Conservation (phyloP, 1,139 yeast genomes). For the Geotrichum citri-aurantii region DNA sequence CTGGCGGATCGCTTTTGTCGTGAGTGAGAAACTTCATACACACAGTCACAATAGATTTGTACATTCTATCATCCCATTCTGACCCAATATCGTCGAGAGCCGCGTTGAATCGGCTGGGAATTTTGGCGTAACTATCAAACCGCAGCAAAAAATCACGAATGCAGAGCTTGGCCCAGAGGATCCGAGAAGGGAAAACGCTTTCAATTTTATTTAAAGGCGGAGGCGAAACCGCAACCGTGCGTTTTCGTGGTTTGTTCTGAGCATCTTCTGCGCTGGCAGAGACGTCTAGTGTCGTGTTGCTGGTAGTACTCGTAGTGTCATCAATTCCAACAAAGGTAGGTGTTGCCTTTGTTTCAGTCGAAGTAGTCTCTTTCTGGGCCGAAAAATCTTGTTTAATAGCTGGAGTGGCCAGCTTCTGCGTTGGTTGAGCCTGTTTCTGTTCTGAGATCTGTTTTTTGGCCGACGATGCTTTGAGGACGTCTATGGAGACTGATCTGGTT, state of each 20-base stretch:
- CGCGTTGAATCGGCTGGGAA: conserved; percentile 33
- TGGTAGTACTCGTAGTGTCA: not conserved
- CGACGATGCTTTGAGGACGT: not conserved
- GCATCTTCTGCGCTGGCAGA: not conserved
- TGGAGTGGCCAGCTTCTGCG: not conserved
- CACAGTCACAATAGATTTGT: conserved; percentile 34
- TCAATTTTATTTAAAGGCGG: conserved; percentile 26
- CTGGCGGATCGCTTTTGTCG: conserved; percentile 27
- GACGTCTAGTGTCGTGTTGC: not conserved
- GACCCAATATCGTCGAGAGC: conserved; percentile 35
- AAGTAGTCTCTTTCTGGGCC: not conserved
- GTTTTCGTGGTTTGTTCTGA: not conserved
- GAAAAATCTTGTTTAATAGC: not conserved
- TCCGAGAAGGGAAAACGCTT: conserved; percentile 24
- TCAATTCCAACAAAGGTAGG: not conserved
- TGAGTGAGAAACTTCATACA: conserved; percentile 32
- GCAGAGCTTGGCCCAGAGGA: conserved; percentile 28
- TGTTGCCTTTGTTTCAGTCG: not conserved
- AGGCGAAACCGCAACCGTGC: conserved; percentile 22
- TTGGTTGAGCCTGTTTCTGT: not conserved
- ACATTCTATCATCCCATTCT: conserved; percentile 36
- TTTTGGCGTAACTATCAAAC: conserved; percentile 34
- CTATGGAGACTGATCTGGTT: not conserved
- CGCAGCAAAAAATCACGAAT: conserved; percentile 30
- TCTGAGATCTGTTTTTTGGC: not conserved